phyloP scores from a whole-genome alignment of 805 yeast species.

The Tetrapisispora taiwanensis region DNA sequence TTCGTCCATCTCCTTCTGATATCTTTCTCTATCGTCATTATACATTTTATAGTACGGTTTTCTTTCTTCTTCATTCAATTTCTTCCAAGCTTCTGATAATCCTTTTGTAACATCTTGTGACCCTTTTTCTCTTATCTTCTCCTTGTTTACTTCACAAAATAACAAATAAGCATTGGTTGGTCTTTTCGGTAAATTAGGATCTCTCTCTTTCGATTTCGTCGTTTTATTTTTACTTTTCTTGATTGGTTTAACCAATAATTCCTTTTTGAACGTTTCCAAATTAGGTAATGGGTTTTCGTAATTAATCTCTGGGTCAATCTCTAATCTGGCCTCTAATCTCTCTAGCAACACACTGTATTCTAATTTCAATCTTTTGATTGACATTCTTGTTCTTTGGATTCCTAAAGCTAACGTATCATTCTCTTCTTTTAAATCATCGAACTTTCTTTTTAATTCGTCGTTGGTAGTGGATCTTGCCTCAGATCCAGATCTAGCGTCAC shows the following conservation, averaged over 20 bases:
- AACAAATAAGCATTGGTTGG: constrained; percentile 85
- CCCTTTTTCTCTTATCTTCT: constrained; percentile 50
- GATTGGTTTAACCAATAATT: constrained; percentile 17
- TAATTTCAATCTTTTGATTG: constrained; percentile 67
- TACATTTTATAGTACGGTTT: constrained; percentile 66
- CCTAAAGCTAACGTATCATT: constrained; percentile 71
- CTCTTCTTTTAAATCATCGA: constrained; percentile 61
- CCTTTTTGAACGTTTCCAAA: constrained; percentile 20
- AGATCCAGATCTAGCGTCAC: too few species aligned
- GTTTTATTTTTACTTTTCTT: constrained; percentile 20
- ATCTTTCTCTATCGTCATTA: constrained; percentile 70
- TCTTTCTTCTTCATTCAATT: constrained; percentile 54
- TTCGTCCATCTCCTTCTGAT: constrained; percentile 58
- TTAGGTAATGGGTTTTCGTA: constrained; percentile 26
- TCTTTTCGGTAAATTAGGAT: constrained; percentile 78
- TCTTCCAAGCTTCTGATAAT: constrained; percentile 80
- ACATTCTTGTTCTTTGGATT: constrained; percentile 62
- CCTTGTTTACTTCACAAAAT: constrained; percentile 81
- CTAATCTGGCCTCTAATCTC: constrained; percentile 54
- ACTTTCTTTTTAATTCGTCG: constrained; percentile 56
- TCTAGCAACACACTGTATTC: constrained; percentile 78
- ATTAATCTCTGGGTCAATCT: constrained; percentile 23
- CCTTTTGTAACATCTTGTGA: constrained; percentile 62
- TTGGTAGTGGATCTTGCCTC: constrained; percentile 21
- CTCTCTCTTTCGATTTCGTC: constrained; percentile 41